Evolutionary conservation across 495 filamentous ascomycete genomes (phyloP), one percentile per base, ranked within the genome.

Genomic region (Lasiosphaeria miniovina): DNA sequence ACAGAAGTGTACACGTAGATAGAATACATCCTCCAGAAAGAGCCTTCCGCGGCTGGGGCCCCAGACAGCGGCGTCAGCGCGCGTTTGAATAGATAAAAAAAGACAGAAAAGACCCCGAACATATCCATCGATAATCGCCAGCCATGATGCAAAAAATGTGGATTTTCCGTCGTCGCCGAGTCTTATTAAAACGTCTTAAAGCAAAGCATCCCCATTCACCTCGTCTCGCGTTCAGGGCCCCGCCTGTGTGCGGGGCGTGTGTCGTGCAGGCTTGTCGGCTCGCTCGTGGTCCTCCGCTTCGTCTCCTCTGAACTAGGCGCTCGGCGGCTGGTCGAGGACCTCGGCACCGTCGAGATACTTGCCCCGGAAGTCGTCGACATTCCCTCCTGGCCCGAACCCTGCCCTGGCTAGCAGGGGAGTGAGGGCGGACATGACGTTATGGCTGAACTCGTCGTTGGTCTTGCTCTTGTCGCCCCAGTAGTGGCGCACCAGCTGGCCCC

Each of bases 401-500:
- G 63, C 48, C 53, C 66, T 59, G 24, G 54, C 50, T 9, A 71
- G 58, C 35, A 65, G 57, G 46, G 68, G 66, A 4, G 58, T 59
- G 17, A 71, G n/a, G 33, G 61, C 64, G 17, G 45, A 38, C 68
- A 71, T 67, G 32, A 71, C 11, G 34, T 59, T 60, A 6, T 67
- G 49, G 12, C 31, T 49, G 9, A 68, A 63, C 61, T 67, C 64
- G 17, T 49, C 51, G 33, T 58, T 62, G 2, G 66, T 65, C 36
- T 57, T 35, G 8, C 9, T 9, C 55, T 68, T 71, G 14, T 58
- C 15, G 34, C 58, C 68, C 68, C 68, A 71, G 51, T 67, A 65
- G 52, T 71, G 68, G n/a, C 68, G 52, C 32, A 69, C 66, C 34
- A 71, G 45, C 46, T 67, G 66, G 6, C 68, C 68, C 5, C 45